A percentile compares a stretch with the other conserved stretches of the same genome.
phyloP scores from a whole-genome alignment of 2,329 filamentous ascomycete species.

The Botrytis fabae region DNA sequence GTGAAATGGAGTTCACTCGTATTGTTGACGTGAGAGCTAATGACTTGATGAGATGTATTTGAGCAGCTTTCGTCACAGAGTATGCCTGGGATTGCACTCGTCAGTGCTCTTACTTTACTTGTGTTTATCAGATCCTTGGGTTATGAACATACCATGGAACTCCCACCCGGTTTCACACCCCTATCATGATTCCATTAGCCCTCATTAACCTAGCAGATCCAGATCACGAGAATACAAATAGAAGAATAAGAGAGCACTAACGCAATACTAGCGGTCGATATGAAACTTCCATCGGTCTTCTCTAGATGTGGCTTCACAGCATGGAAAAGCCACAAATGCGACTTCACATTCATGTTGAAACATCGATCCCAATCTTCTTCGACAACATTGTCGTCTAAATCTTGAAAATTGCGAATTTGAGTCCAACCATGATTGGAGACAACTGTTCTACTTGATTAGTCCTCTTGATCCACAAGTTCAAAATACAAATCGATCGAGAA shows the following conservation, averaged over 20 bases:
- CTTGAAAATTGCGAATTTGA: conserved; percentile 46
- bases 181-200: neutral
- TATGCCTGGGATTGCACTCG: conserved; percentile 56
- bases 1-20: conserved; percentile 53
- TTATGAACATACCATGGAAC: conserved; percentile 49
- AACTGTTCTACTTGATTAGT: conserved; percentile 42
- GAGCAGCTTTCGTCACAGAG: conserved; percentile 74
- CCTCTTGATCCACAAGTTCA: neutral
- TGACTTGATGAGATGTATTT: conserved; percentile 58
- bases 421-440: conserved; percentile 72
- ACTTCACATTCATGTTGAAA: conserved; percentile 64
- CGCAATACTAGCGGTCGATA: conserved; percentile 64
- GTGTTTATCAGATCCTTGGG: neutral
- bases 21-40: conserved; percentile 56
- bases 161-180: conserved; percentile 59
- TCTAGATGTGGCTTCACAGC: conserved; percentile 56
- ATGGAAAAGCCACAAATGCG: conserved; percentile 60
- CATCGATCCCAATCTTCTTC: conserved; percentile 61
- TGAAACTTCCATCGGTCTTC: conserved; percentile 58
- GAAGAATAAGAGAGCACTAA: conserved; percentile 41
- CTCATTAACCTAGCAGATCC: no score
- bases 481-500: no score
- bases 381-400: conserved; percentile 54
- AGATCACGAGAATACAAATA: neutral
- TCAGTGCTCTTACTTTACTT: neutral